phyloP scores from a whole-genome alignment of 2,329 filamentous ascomycete genomes.

The Fusarium drepaniforme region DNA sequence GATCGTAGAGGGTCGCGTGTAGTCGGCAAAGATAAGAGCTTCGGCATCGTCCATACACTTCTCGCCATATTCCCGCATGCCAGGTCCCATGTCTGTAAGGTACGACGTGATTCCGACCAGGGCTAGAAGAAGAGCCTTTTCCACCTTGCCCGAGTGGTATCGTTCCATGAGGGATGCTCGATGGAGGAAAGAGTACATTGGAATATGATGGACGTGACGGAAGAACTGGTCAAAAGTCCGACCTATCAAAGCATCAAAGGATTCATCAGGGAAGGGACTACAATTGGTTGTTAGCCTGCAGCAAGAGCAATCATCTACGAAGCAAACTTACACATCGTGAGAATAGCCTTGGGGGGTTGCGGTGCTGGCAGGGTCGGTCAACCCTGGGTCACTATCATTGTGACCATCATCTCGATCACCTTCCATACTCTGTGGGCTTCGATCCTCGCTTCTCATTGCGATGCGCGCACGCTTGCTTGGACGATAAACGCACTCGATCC shows the following conservation, averaged over 20 bases:
- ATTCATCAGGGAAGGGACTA: constrained; percentile 55
- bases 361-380: constrained; percentile 50
- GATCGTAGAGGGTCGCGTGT: constrained; percentile 68
- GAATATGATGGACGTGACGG: constrained; percentile 69
- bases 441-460: constrained; percentile 40
- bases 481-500: constrained; percentile 68
- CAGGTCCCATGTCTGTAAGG: constrained; percentile 66
- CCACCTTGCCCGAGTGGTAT: constrained; percentile 68
- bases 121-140: constrained; percentile 65
- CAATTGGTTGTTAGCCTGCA: constrained; percentile 35
- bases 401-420: constrained; percentile 50
- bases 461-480: constrained; percentile 57
- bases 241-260: constrained; percentile 62
- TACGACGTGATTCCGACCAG: constrained; percentile 68
- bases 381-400: constrained; percentile 50
- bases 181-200: constrained; percentile 70
- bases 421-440: constrained; percentile 51
- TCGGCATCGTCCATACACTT: constrained; percentile 69
- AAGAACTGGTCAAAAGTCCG: constrained; percentile 70
- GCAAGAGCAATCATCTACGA: neutral
- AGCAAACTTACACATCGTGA: constrained; percentile 50
- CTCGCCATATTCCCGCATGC: constrained; percentile 64
- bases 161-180: constrained; percentile 71
- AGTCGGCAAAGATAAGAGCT: constrained; percentile 62
- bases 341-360: constrained; percentile 50